Base-by-base conservation (phyloP, 2,329 filamentous ascomycete genomes). In the Plenodomus tracheiphilus region DNA sequence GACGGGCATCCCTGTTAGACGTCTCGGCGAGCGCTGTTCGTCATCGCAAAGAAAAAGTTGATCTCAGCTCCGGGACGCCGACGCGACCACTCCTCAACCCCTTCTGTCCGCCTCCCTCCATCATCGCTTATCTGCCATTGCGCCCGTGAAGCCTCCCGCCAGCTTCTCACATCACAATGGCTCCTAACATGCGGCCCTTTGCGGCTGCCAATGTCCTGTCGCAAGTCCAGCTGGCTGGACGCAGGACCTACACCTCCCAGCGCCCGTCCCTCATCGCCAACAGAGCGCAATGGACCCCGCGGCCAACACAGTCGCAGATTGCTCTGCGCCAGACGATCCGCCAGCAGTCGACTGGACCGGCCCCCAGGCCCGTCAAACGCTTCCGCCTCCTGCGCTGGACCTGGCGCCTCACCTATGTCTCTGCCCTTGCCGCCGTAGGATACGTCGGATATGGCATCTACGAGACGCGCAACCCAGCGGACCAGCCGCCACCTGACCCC, bases 401-500 rank as follows among this genome's bases (percentile, higher is more conserved):
- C 49, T 97, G 91, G 89, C 85, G 94, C 64, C 70, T 91, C 65
- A 89, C 87, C 47, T 91, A 93, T 71, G 75, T 97, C 57, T 87
- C 88, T 46, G 74, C 85, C 52, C 73, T 94, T 54, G 88, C 81
- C 56, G 80, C 86, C 49, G 69, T 88, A 36, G 89, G 79, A 58
- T 91, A 87, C 70, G 77, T 92, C 51, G 83, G 82, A 63, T 97
- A 94, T 74, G 83, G 84, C 69, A 87, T 97, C 76, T 97, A 92
- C 75, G 79, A 86, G 42, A 85, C 89, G 71, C 86, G 90, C 65
- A 83, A 96, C 74, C 93, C 93, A 9, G 81, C 81, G 36, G 87
- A 92, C 45, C 94, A 97, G 78, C 77, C 82, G 51, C 79, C 84
- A 56, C 85, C 89, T 16, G 91, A 97, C 74, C 89, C 92, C 47